Evolutionary conservation across 129 eudicot species (phyloP), one percentile per base, ranked within the genome.

Genomic region (Lactuca sativa): DNA sequence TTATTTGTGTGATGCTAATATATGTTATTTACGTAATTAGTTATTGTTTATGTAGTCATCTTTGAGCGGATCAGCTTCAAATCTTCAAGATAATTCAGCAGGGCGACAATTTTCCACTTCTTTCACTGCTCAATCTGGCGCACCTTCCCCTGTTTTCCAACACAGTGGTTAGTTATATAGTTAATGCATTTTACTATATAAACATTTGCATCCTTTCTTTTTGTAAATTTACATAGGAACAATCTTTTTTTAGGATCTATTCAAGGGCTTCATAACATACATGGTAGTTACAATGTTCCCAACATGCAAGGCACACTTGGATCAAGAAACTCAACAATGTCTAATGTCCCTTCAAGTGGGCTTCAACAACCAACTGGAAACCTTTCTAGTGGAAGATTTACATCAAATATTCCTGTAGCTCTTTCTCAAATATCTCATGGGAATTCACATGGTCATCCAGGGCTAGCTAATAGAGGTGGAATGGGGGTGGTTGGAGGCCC

Each of bases 401-500:
- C 88, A 62, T 87, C 99, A 70, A 90, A 87, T 74, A 63, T 92
- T 44, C 92, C 96, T 34, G 88, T 78, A 61, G 86, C 84, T 30
- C 89, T 93, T 56, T 87, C 99, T 64, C 99, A 93, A 96, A 87
- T 90, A 53, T 85, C 97, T 76, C 91, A 86, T 62, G 82, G 84
- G 21, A 78, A 80, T 62, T 74, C 89, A 59, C 98, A 85, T 57
- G 97, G 87, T 71, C 95, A 95, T 74, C 79, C 97, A 12, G 99
- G 97, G 61, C 66, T 95, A 84, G 43, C 86, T 60, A 90, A 69
- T 75, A 90, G 99, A 72, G 96, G 96, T 53, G 92, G 90, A 57
- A 95, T 95, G 96, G 78, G 76, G 74, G 83, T 90, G 62, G 92
- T 85, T 56, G 99, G 99, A 74, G 88, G 80, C 79, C 87, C 89